Conservation (phyloP, 352 stramenopile genomes). For the Phytophthora europaea region DNA sequence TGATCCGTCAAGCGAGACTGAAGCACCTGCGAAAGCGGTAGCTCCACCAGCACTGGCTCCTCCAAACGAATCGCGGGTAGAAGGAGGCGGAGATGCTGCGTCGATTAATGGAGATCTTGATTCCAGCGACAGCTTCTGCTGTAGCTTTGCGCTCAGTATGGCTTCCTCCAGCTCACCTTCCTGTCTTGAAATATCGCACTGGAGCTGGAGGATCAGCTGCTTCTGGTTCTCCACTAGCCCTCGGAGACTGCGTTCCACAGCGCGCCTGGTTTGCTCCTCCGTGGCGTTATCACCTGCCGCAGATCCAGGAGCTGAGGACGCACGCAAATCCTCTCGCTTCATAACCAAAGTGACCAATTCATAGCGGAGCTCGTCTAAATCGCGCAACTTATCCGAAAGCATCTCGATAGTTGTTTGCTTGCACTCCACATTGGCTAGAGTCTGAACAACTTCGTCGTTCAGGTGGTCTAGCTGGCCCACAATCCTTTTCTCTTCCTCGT, state of each 20-base stretch:
- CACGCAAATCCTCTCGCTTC: conserved; percentile 71
- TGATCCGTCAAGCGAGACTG: conserved; percentile 29
- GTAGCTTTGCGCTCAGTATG: conserved; percentile 45
- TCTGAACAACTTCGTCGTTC: conserved; percentile 58
- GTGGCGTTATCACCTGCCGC: conserved; percentile 18
- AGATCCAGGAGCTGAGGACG: conserved; percentile 25
- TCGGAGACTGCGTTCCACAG: conserved; percentile 62
- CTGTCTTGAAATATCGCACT: conserved; percentile 57
- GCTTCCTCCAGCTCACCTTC: conserved; percentile 64
- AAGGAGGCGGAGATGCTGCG: conserved; percentile 18
- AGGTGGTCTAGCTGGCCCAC: conserved; percentile 67
- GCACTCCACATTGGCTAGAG: conserved; percentile 58
- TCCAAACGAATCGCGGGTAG: conserved; percentile 14
- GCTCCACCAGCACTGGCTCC: conserved; percentile 8
- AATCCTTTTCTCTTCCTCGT: conserved; percentile 61
- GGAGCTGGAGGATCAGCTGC: conserved; percentile 57
- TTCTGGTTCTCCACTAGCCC: conserved; percentile 70
- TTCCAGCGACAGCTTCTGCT: conserved; percentile 44
- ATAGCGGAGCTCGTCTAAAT: conserved; percentile 79
- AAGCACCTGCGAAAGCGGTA: conserved; percentile 25
- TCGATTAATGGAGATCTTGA: conserved; percentile 35
- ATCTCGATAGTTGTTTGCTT: conserved; percentile 74
- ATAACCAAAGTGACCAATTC: conserved; percentile 75
- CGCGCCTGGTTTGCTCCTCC: conserved; percentile 48
- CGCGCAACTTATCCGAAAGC: conserved; percentile 69